Evolutionary conservation across 345 rosid genomes (phyloP).

Genomic region (Passiflora organensis): DNA sequence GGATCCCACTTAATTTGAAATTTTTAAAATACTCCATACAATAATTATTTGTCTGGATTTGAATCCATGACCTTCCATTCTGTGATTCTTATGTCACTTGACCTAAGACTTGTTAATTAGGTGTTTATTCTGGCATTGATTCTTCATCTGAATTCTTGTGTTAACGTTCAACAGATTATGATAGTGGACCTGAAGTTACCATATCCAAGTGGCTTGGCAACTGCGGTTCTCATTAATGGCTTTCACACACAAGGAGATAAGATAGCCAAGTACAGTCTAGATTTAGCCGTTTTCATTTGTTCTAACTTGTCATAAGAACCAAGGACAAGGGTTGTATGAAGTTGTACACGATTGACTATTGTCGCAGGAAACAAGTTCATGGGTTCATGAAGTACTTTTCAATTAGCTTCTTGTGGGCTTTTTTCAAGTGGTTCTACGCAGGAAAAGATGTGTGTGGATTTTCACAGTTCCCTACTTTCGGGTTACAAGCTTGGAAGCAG

Average conservation of each 20-base stretch:
- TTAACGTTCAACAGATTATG: slow-evolving; percentile 56
- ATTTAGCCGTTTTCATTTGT: neutral
- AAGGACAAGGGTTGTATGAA: no score
- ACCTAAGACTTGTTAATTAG: no score
- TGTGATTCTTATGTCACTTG: no score
- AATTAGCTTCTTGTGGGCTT: slow-evolving; percentile 78
- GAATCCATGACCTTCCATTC: no score
- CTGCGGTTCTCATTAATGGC: slow-evolving; percentile 95
- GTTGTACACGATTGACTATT: slow-evolving; percentile 2
- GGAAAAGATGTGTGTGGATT: slow-evolving; percentile 70
- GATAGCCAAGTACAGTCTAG: slow-evolving; percentile 52
- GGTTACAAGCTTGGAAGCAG: slow-evolving; percentile 81
- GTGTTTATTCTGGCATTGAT: no score
- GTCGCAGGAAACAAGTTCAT: slow-evolving; percentile 64
- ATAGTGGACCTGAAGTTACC: slow-evolving; percentile 77
- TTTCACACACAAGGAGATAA: slow-evolving; percentile 80
- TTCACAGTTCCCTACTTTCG: slow-evolving; percentile 78
- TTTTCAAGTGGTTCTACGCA: slow-evolving; percentile 88
- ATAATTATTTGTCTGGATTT: no score
- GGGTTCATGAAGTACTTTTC: slow-evolving; percentile 77
- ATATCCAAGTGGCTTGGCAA: slow-evolving; percentile 89
- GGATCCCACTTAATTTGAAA: no score
- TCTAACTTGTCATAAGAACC: neutral
- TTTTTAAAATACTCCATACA: no score
- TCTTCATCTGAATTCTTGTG: no score